Conservation (phyloP, 345 rosid species). For the Euclidium syriacum region DNA sequence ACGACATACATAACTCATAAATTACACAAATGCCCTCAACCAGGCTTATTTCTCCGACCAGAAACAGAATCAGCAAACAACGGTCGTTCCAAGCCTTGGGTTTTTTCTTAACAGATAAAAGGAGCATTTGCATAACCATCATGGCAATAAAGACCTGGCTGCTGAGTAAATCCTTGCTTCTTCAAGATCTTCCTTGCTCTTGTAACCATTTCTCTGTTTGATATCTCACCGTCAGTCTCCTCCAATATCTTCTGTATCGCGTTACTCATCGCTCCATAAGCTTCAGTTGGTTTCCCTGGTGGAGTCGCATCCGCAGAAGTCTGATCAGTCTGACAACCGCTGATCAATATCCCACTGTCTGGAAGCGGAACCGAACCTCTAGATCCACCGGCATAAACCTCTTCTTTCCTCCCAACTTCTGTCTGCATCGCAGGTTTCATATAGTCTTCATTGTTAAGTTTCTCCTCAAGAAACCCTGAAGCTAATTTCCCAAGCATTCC, state of each 20-base stretch:
- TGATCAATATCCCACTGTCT: conserved; percentile 71
- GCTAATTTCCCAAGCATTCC: conserved; percentile 89
- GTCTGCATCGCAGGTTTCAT: conserved; percentile 69
- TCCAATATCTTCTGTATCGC: conserved; percentile 74
- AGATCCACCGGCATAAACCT: conserved; percentile 72
- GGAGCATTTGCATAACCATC: conserved; percentile 54
- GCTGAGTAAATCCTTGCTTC: conserved; percentile 86
- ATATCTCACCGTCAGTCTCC: conserved; percentile 49
- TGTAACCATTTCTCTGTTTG: conserved; percentile 57
- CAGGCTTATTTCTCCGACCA: conserved; percentile 23
- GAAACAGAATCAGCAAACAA: not conserved
- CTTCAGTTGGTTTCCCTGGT: conserved; percentile 48
- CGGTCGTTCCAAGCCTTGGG: conserved; percentile 3
- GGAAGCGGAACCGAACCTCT: conserved; percentile 54
- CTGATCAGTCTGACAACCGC: conserved; percentile 92
- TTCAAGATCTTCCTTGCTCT: conserved; percentile 59
- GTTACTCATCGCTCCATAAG: conserved; percentile 96
- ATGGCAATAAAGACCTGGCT: conserved; percentile 88
- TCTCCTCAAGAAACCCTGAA: conserved; percentile 75
- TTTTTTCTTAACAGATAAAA: conserved; percentile 41
- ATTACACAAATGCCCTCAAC: conserved; percentile 20
- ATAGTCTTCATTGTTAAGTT: conserved; percentile 68
- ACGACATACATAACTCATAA: conserved; percentile 9
- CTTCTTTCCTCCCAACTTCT: conserved; percentile 58
- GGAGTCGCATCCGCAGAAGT: conserved; percentile 98